These are phyloP conservation scores for Mucor irregularis DNA, from an alignment of 371 early-diverging fungal species.

Conservation along the genomic window DNA sequence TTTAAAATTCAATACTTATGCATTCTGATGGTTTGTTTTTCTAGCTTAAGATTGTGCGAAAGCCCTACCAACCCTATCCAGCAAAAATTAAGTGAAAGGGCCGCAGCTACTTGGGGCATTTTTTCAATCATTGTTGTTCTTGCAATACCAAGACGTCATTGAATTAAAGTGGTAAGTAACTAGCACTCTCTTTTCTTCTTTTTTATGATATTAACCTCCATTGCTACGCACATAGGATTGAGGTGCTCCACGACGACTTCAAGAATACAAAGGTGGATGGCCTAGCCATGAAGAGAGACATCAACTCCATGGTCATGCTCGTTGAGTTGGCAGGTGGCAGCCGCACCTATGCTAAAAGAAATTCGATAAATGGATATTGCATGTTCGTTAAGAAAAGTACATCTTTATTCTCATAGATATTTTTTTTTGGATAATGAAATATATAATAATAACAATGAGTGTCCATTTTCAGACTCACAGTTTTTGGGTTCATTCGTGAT, in stretches of 20 bases:
- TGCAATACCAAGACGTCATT: conserved; percentile 13
- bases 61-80: conserved; percentile 5
- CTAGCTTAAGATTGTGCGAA: conserved; percentile 14
- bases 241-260: conserved; percentile 9
- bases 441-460: too few relatives aligned
- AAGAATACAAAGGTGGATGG: conserved; percentile 3
- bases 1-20: conserved; percentile 15
- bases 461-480: too few relatives aligned
- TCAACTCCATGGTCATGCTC: conserved; percentile 2
- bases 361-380: too few relatives aligned
- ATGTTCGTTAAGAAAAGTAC: too few relatives aligned
- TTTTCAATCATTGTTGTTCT: conserved; percentile 7
- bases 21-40: conserved; percentile 11
- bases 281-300: conserved; percentile 3
- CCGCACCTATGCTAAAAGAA: too few relatives aligned
- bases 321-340: conserved; percentile 4
- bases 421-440: too few relatives aligned
- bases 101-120: conserved; percentile 11
- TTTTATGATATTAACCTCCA: conserved; percentile 6
- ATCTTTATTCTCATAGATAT: too few relatives aligned
- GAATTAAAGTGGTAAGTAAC: conserved; percentile 14
- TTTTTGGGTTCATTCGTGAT: too few relatives aligned
- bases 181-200: conserved; percentile 2
- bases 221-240: conserved; percentile 7
- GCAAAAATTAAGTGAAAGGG: conserved; percentile 9